Evolutionary conservation across 768 basidiomycete species (phyloP).

Genomic region (Boletus eberwhitei): DNA sequence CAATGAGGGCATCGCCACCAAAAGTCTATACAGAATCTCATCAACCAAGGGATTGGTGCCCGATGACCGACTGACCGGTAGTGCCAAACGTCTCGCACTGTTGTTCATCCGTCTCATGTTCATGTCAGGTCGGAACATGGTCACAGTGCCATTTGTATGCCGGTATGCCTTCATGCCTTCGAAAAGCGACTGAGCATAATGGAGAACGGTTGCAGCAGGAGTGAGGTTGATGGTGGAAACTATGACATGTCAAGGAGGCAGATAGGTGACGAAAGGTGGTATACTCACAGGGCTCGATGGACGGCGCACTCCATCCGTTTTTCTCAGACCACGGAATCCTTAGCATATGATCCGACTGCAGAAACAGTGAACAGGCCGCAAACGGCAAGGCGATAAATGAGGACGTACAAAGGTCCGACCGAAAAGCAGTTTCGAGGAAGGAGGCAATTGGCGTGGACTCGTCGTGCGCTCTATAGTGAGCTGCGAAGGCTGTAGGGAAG

Average conservation of each 20-base stretch:
- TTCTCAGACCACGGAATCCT: constrained; percentile 66
- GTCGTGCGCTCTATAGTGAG: constrained; percentile 48
- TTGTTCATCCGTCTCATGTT: constrained; percentile 96
- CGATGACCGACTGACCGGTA: constrained; percentile 52
- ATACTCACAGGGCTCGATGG: constrained; percentile 76
- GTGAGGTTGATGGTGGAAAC: constrained; percentile 22
- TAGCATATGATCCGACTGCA: constrained; percentile 84
- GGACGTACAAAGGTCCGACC: constrained; percentile 76
- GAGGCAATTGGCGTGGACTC: constrained; percentile 60
- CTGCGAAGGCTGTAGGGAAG: constrained; percentile 42
- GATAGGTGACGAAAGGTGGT: not conserved
- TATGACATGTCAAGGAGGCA: constrained; percentile 11
- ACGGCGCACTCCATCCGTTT: constrained; percentile 79
- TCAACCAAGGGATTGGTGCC: constrained; percentile 1
- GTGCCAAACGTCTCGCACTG: constrained; percentile 72
- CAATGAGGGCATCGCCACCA: constrained; percentile 66
- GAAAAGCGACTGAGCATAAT: constrained; percentile 90
- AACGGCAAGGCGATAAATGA: not conserved
- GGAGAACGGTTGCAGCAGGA: constrained; percentile 65
- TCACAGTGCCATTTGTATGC: constrained; percentile 64
- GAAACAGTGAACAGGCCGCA: constrained; percentile 6
- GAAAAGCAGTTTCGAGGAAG: constrained; percentile 68
- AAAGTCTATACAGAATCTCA: constrained; percentile 52
- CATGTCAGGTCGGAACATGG: constrained; percentile 92
- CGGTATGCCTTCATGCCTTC: constrained; percentile 96